A percentile compares a stretch with the other conserved stretches of the same genome.
phyloP scores from a whole-genome alignment of 2,329 filamentous ascomycete genomes.

The Achaetomium macrosporum region DNA sequence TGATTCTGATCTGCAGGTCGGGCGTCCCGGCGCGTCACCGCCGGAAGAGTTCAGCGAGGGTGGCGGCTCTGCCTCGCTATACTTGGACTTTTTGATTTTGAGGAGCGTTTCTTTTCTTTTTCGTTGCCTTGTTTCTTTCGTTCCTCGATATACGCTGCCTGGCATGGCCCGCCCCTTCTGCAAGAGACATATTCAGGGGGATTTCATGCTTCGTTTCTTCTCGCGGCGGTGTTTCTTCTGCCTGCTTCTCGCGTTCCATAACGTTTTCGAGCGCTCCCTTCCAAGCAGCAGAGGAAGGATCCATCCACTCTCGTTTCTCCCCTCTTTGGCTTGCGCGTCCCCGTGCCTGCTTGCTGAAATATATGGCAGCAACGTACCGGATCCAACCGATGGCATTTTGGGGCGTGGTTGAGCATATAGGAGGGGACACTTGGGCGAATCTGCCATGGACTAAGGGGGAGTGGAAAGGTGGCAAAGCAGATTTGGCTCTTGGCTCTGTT shows the following conservation, averaged over 20 bases:
- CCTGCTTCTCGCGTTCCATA: background rate
- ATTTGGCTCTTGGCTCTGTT: background rate
- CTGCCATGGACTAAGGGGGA: too few relatives aligned
- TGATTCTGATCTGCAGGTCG: conserved; percentile 14
- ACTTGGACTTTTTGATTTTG: conserved; percentile 1
- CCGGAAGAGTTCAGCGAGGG: conserved; percentile 15
- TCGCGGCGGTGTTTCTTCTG: background rate
- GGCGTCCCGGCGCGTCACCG: conserved; percentile 16
- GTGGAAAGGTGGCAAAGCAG: too few relatives aligned
- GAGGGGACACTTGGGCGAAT: too few relatives aligned
- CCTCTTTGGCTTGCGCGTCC: conserved; percentile 5
- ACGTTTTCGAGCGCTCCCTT: background rate
- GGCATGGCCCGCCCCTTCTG: too few relatives aligned
- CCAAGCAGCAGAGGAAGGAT: conserved; percentile 1
- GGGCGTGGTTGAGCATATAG: too few relatives aligned
- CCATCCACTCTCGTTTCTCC: background rate
- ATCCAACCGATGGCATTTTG: background rate
- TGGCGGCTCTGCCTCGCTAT: background rate
- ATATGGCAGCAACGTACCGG: background rate
- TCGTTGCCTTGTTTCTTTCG: background rate
- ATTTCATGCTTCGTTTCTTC: background rate
- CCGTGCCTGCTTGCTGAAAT: conserved; percentile 6
- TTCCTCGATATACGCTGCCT: too few relatives aligned
- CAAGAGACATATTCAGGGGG: too few relatives aligned
- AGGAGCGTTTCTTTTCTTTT: background rate